These are phyloP conservation scores for Echites panduratus DNA, from an alignment of 257 asterid species.

Conservation along the genomic window DNA sequence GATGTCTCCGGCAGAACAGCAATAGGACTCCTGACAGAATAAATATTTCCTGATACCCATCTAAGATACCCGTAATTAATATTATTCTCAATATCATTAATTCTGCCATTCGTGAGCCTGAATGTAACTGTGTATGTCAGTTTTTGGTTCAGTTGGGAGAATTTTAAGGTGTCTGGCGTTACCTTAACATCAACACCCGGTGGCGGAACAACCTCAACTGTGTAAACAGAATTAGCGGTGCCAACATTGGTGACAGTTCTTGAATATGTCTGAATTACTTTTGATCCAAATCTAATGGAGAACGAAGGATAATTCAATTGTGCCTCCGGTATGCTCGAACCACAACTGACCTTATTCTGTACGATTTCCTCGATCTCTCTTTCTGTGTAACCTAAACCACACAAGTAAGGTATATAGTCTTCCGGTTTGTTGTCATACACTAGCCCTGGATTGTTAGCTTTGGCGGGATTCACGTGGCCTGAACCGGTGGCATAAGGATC, in stretches of 20 bases:
- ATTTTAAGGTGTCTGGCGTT: slow-evolving; percentile 10
- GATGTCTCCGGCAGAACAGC: not conserved
- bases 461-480: slow-evolving; percentile 21
- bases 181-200: slow-evolving; percentile 12
- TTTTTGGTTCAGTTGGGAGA: slow-evolving; percentile 11
- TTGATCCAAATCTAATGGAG: slow-evolving; percentile 12
- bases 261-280: slow-evolving; percentile 6
- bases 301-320: slow-evolving; percentile 44
- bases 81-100: not conserved
- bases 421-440: slow-evolving; percentile 14
- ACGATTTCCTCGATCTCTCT: slow-evolving; percentile 14
- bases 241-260: slow-evolving; percentile 28
- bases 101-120: not conserved
- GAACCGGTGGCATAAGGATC: slow-evolving; percentile 16
- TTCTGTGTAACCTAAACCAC: slow-evolving; percentile 40
- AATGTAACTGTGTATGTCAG: slow-evolving; percentile 11
- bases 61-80: slow-evolving; percentile 13
- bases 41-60: slow-evolving; percentile 11
- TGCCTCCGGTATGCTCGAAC: slow-evolving; percentile 24
- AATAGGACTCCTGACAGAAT: slow-evolving; percentile 16
- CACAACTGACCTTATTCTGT: slow-evolving; percentile 26
- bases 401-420: slow-evolving; percentile 34
- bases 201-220: slow-evolving; percentile 18
- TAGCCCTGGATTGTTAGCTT: slow-evolving; percentile 23
- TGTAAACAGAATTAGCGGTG: slow-evolving; percentile 11